Conservation (phyloP, 2,329 filamentous ascomycete species). For the Thelonectria olida region DNA sequence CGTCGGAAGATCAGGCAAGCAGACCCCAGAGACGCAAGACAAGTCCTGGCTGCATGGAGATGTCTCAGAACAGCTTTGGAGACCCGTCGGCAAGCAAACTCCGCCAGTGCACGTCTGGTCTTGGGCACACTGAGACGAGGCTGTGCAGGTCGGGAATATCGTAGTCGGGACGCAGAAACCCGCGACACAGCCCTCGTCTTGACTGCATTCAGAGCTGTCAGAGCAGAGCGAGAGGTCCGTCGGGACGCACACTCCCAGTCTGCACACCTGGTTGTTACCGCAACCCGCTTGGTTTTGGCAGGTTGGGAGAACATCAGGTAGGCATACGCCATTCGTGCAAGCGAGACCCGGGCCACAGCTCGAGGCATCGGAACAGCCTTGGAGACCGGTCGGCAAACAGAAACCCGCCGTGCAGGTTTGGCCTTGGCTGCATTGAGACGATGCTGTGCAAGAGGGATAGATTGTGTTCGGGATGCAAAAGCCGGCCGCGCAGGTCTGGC, state of each 20-base stretch:
- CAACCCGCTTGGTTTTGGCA: slow-evolving; percentile 3
- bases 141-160: background rate
- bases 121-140: background rate
- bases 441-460: background rate
- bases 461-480: slow-evolving; percentile 12
- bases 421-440: background rate
- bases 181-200: background rate
- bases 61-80: background rate
- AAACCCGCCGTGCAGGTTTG: slow-evolving; percentile 13
- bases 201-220: background rate
- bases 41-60: background rate
- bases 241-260: slow-evolving; percentile 13
- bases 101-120: slow-evolving; percentile 7
- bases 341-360: background rate
- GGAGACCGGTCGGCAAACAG: slow-evolving; percentile 11
- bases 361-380: background rate
- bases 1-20: background rate
- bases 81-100: background rate
- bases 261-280: slow-evolving; percentile 4
- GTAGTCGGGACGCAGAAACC: background rate
- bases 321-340: slow-evolving; percentile 1
- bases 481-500: slow-evolving; percentile 1
- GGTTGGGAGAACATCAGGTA: background rate
- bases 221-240: slow-evolving; percentile 2
- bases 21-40: slow-evolving; percentile 5